Conservation (phyloP, 768 basidiomycete genomes). For the Tricholoma terreum region DNA sequence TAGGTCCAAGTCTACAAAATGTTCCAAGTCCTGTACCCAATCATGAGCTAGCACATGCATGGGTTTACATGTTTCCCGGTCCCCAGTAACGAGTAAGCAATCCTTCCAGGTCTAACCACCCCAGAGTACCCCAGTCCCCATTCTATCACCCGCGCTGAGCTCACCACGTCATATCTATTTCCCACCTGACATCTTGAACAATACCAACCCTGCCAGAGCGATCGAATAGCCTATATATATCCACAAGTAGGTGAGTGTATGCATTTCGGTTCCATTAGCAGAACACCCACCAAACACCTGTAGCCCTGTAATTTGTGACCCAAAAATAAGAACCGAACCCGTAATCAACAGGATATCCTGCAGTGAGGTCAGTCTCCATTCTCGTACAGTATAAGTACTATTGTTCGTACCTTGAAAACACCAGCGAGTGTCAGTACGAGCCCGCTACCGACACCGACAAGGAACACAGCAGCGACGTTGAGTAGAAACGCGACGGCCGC, state of each 20-base stretch:
- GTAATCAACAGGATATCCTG: conserved; percentile 93
- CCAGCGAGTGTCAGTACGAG: conserved; percentile 91
- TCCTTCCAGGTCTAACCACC: too few species aligned
- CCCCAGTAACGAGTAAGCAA: too few species aligned
- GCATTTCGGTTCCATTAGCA: not conserved
- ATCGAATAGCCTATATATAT: conserved; percentile 73
- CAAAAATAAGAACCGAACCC: conserved; percentile 86
- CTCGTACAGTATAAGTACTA: too few species aligned
- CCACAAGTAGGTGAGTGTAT: conserved; percentile 1
- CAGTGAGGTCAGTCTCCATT: not conserved
- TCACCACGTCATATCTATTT: too few species aligned
- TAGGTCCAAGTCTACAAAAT: too few species aligned
- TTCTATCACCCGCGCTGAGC: too few species aligned
- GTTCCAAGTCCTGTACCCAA: too few species aligned
- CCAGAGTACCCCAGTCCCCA: too few species aligned
- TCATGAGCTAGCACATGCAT: too few species aligned
- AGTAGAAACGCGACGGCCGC: conserved; percentile 84
- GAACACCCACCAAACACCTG: conserved; percentile 75
- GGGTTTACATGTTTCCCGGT: too few species aligned
- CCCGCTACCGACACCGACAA: conserved; percentile 85
- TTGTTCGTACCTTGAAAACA: conserved; percentile 70
- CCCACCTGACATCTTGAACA: conserved; percentile 76
- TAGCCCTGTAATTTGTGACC: conserved; percentile 71
- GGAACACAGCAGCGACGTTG: conserved; percentile 92
- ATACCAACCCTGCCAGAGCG: conserved; percentile 77